Conservation (phyloP, 75 land plant genomes). For the Selaginella moellendorffii region DNA sequence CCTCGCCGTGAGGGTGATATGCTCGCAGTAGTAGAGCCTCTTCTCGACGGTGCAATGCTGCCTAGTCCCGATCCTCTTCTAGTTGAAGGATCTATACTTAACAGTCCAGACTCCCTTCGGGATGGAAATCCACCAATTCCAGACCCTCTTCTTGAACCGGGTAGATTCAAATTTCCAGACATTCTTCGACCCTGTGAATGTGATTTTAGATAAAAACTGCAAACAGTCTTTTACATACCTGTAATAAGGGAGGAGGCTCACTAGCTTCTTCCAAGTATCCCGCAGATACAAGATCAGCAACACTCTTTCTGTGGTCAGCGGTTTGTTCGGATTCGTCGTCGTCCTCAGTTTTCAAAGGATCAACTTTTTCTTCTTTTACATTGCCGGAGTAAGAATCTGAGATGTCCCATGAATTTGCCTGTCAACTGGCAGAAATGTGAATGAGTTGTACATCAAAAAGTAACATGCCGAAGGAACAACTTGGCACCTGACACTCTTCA, state of each 20-base stretch:
- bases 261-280: background rate
- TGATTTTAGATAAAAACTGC: too few species aligned
- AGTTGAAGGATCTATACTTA: background rate
- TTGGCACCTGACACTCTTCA: constrained; percentile 28
- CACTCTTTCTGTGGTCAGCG: background rate
- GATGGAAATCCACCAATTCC: constrained; percentile 9
- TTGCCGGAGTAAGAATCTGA: constrained; percentile 17
- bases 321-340: constrained; percentile 2
- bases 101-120: background rate
- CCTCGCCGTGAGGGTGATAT: background rate
- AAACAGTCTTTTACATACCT: too few species aligned
- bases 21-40: constrained; percentile 19
- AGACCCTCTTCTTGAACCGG: constrained; percentile 12
- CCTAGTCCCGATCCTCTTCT: background rate
- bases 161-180: background rate
- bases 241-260: background rate
- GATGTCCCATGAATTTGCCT: constrained; percentile 35
- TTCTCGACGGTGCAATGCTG: constrained; percentile 24
- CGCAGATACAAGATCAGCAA: background rate
- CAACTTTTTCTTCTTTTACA: constrained; percentile 5
- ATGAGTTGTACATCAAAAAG: background rate
- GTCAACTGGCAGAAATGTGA: background rate
- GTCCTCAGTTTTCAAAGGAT: constrained; percentile 2
- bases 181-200: background rate
- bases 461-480: too few species aligned